Base-by-base conservation (phyloP, 768 basidiomycete species). In the Trametes gibbosa region DNA sequence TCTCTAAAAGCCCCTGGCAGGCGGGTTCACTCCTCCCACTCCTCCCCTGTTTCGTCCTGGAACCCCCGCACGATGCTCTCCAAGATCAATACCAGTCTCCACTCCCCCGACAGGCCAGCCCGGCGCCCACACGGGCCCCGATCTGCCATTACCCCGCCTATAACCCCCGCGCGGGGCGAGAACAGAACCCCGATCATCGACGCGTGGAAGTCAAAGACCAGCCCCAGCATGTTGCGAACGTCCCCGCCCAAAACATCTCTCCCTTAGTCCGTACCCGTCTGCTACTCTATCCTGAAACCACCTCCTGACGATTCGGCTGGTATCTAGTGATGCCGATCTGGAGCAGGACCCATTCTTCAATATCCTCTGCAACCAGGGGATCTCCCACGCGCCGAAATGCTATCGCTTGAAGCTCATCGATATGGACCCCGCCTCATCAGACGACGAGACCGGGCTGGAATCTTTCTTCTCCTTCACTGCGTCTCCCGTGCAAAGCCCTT, bases 381-480 rank as follows among this genome's bases (percentile, higher is more conserved):
- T 47, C 5, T 47, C 56, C 21, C 45, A 48, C 27, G 56, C 52
- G n/a, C 56, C 61, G 19, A 45, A 53, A 10, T 57, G 61, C 32
- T 62, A 50, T 46, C 47, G 46, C 13, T 42, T 62, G 25, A 62
- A 62, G 61, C 47, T 62, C 40, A 32, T 62, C 29, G 61, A 62
- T 19, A 48, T 43, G 40, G 55, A 56, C 24, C 42, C 56, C 2
- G n/a, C 56, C 0, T 53, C 55, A 17, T 57, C 61, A 7, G 61
- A 58, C 32, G 52, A 62, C 35, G 56, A 54, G 23, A 53, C 39
- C 54, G 41, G 47, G 12, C 40, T 59, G 4, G 58, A 57, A 17
- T 64, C 65, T 24, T 62, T 65, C 42, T 64, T 67, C 39, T 67
- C 66, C 21, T 63, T 67, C 59, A 65, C 61, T 14, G 63, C 65